These are phyloP conservation scores for Termitomyces sp. DNA, from an alignment of 1,284 basidiomycete species.

Conservation along the genomic window DNA sequence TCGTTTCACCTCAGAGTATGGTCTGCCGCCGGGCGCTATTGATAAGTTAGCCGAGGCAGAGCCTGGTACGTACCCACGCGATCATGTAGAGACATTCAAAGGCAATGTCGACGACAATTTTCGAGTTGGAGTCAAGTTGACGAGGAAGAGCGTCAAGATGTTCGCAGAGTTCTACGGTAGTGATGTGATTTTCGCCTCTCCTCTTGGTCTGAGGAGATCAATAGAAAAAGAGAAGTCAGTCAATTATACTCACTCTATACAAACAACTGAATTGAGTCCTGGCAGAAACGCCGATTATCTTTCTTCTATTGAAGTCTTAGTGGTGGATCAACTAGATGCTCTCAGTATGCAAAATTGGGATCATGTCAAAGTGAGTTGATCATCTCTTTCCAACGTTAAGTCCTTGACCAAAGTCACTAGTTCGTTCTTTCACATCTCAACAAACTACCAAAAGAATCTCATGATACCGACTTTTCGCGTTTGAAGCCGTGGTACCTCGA, in stretches of 20 bases:
- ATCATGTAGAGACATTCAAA: conserved; percentile 91
- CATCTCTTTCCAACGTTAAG: neutral
- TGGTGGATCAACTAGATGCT: conserved; percentile 92
- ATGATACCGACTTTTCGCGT: conserved; percentile 92
- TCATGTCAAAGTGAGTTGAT: conserved; percentile 72
- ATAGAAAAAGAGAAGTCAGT: conserved; percentile 91
- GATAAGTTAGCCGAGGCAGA: conserved; percentile 80
- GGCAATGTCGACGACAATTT: conserved; percentile 99
- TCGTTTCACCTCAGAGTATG: conserved; percentile 82
- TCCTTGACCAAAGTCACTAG: conserved; percentile 37
- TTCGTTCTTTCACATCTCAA: conserved; percentile 85
- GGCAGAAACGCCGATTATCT: conserved; percentile 82
- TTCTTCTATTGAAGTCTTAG: conserved; percentile 88
- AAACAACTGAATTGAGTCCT: conserved; percentile 1
- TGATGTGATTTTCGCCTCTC: conserved; percentile 92
- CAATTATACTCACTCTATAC: neutral
- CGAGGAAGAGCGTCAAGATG: conserved; percentile 82
- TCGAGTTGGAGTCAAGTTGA: conserved; percentile 88
- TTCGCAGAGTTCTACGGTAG: conserved; percentile 88
- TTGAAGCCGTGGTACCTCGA: conserved; percentile 98
- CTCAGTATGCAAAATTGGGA: conserved; percentile 99
- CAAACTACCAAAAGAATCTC: conserved; percentile 86
- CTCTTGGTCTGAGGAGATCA: conserved; percentile 84
- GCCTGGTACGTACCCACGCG: conserved; percentile 75
- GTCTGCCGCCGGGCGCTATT: conserved; percentile 69